Evolutionary conservation across 306 rosid genomes (phyloP), one percentile per base, ranked within the genome.

Genomic region (Prunus mira): DNA sequence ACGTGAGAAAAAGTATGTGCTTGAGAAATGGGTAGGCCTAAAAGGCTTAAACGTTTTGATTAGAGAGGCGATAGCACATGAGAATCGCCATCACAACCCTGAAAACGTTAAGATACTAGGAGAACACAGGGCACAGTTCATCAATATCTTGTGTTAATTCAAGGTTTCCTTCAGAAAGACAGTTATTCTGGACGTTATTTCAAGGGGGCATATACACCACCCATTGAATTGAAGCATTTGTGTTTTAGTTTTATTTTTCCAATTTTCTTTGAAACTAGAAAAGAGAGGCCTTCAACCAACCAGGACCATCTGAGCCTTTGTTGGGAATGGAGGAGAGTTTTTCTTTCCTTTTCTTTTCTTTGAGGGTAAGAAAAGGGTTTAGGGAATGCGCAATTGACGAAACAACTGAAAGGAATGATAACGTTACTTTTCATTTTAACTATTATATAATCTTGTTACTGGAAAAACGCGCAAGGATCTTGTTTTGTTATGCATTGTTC

Each of bases 81-180:
- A 71, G 54, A 72, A 34, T 8, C 38, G 60, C 66, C 76, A 56
- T 56, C 52, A 56, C 24, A 38, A 52, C 22, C 22, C 52, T 38
- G 32, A 34, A 38, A 27, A 72, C 52, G 65, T 56, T 55, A 3
- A 3, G 52, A 55, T 34, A 25, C 14, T 9, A 19, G 17, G 28
- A 54, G 19, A 11, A 27, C 38, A 50, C 9, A 30, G 15, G 27
- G 55, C 30, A 25, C 30, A 68, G 55, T 25, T 66, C 81, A 71
- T 72, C 50, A 65, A 32, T 20, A 51, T 76, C 84, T 63, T 65
- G 73, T 20, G 77, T 19, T n/a, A 5, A 6, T 2, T 34, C 9
- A 34, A 66, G 58, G 43, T 47, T 69, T 34, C 41, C 41, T 34
- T 69, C 34, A 22, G 66, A 72, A 43, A 6, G 41, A 19, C 43